Conservation (phyloP, 2,329 filamentous ascomycete genomes). For the Curvularia verruculosa region DNA sequence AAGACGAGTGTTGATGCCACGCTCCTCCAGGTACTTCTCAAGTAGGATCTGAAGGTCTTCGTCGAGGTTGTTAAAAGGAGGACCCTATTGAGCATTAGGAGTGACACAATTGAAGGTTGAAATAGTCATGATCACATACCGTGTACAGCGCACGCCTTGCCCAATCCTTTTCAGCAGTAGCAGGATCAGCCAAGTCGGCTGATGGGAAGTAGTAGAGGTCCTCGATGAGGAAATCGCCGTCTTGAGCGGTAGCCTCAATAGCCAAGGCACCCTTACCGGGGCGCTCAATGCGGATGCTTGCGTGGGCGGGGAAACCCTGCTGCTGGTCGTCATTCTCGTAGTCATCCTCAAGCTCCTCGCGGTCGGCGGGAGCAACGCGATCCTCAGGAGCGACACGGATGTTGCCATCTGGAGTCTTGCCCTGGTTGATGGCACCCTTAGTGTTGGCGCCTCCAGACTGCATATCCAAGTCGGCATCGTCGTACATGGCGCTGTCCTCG, state of each 20-base stretch:
- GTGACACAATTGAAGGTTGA: not conserved
- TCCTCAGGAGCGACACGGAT: conserved; percentile 63
- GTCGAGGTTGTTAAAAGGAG: conserved; percentile 91
- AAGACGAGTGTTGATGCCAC: conserved; percentile 84
- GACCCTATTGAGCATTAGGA: conserved; percentile 58
- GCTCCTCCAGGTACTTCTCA: conserved; percentile 93
- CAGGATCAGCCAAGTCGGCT: conserved; percentile 75
- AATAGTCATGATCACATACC: not conserved
- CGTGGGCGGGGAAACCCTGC: conserved; percentile 74
- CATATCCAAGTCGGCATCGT: conserved; percentile 49
- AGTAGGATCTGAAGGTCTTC: conserved; percentile 92
- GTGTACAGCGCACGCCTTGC: conserved; percentile 79
- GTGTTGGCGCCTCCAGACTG: conserved; percentile 64
- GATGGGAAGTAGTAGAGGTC: conserved; percentile 89
- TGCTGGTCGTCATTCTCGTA: conserved; percentile 60
- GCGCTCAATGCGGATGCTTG: conserved; percentile 90
- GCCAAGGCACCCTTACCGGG: conserved; percentile 81
- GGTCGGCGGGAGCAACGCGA: conserved; percentile 62
- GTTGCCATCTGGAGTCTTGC: conserved; percentile 58
- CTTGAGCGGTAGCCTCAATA: conserved; percentile 84
- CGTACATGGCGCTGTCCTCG: conserved; percentile 57
- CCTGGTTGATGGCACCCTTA: conserved; percentile 63
- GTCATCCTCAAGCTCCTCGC: conserved; percentile 63
- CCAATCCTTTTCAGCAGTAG: conserved; percentile 78
- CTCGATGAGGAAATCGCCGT: conserved; percentile 85